Percentiles rank a stretch among this genome's conserved stretches.
phyloP scores from a whole-genome alignment of 1,284 basidiomycete genomes.

The Pterulicium gracile region DNA sequence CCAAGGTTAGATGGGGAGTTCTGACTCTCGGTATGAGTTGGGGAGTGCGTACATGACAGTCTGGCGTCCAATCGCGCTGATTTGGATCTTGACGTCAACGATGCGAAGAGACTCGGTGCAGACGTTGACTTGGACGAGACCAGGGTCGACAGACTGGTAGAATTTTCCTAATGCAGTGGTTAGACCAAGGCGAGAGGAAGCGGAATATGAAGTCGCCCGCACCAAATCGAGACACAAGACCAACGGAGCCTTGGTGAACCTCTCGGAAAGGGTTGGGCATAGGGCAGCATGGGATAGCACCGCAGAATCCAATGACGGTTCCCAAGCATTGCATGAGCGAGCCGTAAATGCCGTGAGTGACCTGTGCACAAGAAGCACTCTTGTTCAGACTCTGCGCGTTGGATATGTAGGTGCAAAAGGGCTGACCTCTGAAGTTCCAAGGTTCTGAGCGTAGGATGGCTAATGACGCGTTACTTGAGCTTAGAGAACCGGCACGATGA shows the following conservation, averaged over 20 bases:
- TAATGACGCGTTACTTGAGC: too few relatives aligned
- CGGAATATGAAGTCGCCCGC: not conserved
- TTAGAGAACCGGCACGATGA: constrained; percentile 4
- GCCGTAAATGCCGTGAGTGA: constrained; percentile 82
- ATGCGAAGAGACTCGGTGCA: constrained; percentile 78
- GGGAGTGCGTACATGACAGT: constrained; percentile 49
- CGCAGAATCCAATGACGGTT: constrained; percentile 45
- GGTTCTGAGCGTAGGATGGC: constrained; percentile 85
- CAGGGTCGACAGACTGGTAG: constrained; percentile 91
- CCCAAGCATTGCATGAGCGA: constrained; percentile 67
- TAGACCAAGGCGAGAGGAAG: not conserved
- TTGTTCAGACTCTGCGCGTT: too few relatives aligned
- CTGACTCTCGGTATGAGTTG: constrained; percentile 2
- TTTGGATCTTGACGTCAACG: constrained; percentile 93
- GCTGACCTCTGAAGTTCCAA: constrained; percentile 52
- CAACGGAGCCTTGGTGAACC: constrained; percentile 81
- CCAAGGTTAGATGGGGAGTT: constrained; percentile 2
- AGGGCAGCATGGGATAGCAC: constrained; percentile 84
- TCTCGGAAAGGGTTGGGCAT: constrained; percentile 70
- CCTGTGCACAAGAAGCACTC: too few relatives aligned
- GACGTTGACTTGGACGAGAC: constrained; percentile 86
- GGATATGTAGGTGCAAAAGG: too few relatives aligned
- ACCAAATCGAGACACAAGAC: constrained; percentile 81
- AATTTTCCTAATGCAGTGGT: constrained; percentile 63
- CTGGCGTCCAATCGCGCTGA: constrained; percentile 79